These are phyloP conservation scores for Eleusine indica DNA, from an alignment of 176 grass and related monocot genomes.

Conservation along the genomic window DNA sequence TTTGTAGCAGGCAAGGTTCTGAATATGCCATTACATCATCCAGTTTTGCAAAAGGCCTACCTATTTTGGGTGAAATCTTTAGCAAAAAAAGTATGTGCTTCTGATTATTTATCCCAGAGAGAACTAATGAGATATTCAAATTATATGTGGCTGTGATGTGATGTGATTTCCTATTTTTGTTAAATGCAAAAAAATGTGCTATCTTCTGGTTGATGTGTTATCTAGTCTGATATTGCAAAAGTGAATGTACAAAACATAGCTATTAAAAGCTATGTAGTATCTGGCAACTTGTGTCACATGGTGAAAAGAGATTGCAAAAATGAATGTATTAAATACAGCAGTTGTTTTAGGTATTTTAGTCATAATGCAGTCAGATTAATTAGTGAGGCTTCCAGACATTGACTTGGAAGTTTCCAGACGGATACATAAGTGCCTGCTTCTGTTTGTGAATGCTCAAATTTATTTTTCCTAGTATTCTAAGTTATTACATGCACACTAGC, in stretches of 20 bases:
- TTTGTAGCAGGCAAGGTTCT: conserved; percentile 6
- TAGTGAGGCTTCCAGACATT: neutral
- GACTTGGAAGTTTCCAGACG: conserved; percentile 6
- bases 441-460: neutral
- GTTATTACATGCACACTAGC: neutral
- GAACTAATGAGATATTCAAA: neutral
- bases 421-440: conserved; percentile 4
- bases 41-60: neutral
- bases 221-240: conserved; percentile 17
- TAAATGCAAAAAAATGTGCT: neutral
- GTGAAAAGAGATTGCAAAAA: neutral
- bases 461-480: conserved; percentile 2
- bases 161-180: conserved; percentile 8
- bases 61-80: neutral
- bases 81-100: neutral
- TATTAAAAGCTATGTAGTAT: conserved; percentile 11
- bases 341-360: neutral
- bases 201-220: conserved; percentile 6
- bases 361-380: conserved; percentile 11
- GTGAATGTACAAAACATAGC: neutral
- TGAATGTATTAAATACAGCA: neutral
- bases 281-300: conserved; percentile 9
- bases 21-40: conserved; percentile 16
- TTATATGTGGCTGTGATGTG: neutral
- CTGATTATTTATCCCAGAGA: neutral